A percentile compares a stretch with the other conserved stretches of the same genome.
These are phyloP conservation scores for Durio zibethinus DNA, from an alignment of 345 rosid genomes.

Conservation along the genomic window DNA sequence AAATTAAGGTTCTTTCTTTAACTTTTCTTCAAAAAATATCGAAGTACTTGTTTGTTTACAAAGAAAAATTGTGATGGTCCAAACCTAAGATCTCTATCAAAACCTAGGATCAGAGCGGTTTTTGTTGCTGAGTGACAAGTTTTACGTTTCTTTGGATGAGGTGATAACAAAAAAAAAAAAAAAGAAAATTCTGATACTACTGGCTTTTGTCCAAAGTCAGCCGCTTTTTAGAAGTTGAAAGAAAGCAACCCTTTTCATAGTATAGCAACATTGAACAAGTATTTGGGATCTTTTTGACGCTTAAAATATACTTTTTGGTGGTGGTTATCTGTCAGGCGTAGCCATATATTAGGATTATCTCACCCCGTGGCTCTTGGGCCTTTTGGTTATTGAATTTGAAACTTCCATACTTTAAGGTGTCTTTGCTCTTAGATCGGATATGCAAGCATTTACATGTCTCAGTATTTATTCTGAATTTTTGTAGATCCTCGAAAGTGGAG, in stretches of 20 bases:
- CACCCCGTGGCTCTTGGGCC: background rate
- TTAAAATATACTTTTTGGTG: background rate
- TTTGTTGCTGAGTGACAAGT: background rate
- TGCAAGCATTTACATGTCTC: background rate
- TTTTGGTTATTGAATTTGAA: background rate
- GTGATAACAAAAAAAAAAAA: too few species aligned
- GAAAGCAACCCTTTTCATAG: background rate
- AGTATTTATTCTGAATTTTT: background rate
- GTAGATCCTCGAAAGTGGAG: slow-evolving; percentile 14
- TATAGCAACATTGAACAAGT: background rate
- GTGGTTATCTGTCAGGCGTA: background rate
- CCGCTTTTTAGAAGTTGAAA: background rate
- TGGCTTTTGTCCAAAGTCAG: background rate
- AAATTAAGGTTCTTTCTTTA: background rate
- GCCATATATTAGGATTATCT: background rate
- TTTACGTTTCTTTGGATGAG: background rate
- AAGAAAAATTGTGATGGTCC: too few species aligned
- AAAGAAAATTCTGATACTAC: background rate
- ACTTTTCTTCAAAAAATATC: background rate
- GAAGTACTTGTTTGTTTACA: too few species aligned
- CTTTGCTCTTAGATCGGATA: background rate
- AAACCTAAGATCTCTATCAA: too few species aligned
- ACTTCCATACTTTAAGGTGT: background rate
- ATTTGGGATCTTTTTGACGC: background rate
- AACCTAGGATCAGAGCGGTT: background rate